Evolutionary conservation across 108 stramenopile genomes (phyloP).

Genomic region (Skeletonema potamos): DNA sequence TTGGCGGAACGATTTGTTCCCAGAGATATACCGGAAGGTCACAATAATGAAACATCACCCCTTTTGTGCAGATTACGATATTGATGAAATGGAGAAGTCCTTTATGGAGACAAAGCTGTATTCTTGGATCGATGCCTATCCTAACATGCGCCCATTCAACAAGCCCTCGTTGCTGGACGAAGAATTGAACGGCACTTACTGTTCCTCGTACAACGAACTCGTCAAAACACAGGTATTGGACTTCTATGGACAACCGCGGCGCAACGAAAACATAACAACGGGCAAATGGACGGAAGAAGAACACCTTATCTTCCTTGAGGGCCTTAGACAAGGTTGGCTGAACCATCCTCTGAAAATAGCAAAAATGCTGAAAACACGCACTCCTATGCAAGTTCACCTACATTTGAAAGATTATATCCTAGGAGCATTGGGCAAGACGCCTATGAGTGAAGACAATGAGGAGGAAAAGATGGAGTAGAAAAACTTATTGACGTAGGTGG

Average conservation of each 20-base stretch:
- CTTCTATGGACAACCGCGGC: constrained; percentile 21
- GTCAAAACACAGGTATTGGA: constrained; percentile 26
- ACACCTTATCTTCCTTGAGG: not conserved
- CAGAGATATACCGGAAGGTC: constrained; percentile 13
- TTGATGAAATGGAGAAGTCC: constrained; percentile 23
- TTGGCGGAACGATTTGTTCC: constrained; percentile 46
- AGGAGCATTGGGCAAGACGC: not conserved
- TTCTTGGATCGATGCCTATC: constrained; percentile 9
- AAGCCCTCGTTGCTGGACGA: constrained; percentile 33
- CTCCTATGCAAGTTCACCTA: not conserved
- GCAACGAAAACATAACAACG: not conserved
- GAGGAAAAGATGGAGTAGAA: not conserved
- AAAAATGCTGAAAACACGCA: not conserved
- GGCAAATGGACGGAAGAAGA: not conserved
- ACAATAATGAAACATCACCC: constrained; percentile 9
- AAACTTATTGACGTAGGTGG: too few species aligned
- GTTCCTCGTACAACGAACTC: constrained; percentile 35
- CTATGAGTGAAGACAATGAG: not conserved
- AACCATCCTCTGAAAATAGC: not conserved
- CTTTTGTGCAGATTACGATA: constrained; percentile 29
- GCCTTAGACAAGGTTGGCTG: not conserved
- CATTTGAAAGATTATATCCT: not conserved
- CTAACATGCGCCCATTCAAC: constrained; percentile 31
- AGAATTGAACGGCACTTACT: constrained; percentile 42
- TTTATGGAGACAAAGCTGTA: constrained; percentile 31